phyloP scores from a whole-genome alignment of 768 basidiomycete genomes.

The Lentinula aciculospora region DNA sequence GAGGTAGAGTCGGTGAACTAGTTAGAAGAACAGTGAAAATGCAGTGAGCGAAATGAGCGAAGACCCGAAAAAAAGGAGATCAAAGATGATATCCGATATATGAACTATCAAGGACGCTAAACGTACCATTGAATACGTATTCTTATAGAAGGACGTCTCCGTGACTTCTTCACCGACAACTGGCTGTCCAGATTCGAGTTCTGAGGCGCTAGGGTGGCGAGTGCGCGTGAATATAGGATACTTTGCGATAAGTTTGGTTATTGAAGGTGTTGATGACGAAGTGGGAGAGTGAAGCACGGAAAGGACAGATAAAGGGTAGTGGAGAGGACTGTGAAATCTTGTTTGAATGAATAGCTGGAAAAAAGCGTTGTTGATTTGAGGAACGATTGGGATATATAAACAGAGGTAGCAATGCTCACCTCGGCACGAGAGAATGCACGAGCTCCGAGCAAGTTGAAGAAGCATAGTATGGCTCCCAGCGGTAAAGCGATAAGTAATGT shows the following conservation, averaged over 20 bases:
- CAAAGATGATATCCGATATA: too few species aligned
- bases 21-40: background rate
- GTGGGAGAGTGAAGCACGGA: conserved; percentile 55
- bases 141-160: conserved; percentile 76
- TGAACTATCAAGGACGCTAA: too few species aligned
- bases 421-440: conserved; percentile 67
- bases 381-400: background rate
- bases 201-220: conserved; percentile 41
- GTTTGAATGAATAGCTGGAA: conserved; percentile 60
- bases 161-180: conserved; percentile 25
- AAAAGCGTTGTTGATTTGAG: background rate
- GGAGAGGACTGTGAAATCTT: conserved; percentile 60
- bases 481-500: conserved; percentile 76
- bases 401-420: conserved; percentile 26
- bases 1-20: conserved; percentile 81
- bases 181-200: conserved; percentile 40
- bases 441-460: conserved; percentile 72
- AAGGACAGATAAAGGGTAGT: conserved; percentile 40
- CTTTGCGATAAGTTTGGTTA: background rate
- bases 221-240: conserved; percentile 70
- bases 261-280: background rate
- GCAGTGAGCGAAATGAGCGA: too few species aligned
- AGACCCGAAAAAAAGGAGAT: too few species aligned
- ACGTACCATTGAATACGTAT: conserved; percentile 74
- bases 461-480: conserved; percentile 71